Evolutionary conservation across 805 yeast genomes (phyloP).

Genomic region (Pichia deserticola): DNA sequence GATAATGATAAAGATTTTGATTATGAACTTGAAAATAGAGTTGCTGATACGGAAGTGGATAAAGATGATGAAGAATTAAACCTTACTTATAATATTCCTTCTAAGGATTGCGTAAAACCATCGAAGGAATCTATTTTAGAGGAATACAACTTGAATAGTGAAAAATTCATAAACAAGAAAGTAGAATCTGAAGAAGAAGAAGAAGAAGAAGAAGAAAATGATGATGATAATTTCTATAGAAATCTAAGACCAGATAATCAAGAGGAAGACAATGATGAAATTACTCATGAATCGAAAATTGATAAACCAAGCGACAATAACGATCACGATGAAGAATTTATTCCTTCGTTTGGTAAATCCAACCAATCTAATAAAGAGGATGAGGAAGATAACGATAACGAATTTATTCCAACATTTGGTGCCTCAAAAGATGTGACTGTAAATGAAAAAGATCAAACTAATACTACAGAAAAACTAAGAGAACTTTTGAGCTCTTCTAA

Average conservation of each 20-base stretch:
- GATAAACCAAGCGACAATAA: not conserved
- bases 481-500: constrained; percentile 43
- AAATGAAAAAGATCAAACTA: constrained; percentile 19
- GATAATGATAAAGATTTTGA: constrained; percentile 30
- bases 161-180: not conserved
- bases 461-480: constrained; percentile 57
- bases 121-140: constrained; percentile 18
- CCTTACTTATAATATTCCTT: constrained; percentile 19
- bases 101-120: constrained; percentile 18
- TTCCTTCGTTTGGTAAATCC: constrained; percentile 43
- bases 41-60: constrained; percentile 11
- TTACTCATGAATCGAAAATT: no score
- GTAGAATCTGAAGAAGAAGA: not conserved
- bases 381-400: constrained; percentile 28
- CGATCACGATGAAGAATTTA: constrained; percentile 36
- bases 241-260: constrained; percentile 19
- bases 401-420: constrained; percentile 52
- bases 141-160: constrained; percentile 14
- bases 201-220: constrained; percentile 10
- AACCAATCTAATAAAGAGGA: constrained; percentile 2
- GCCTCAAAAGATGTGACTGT: not conserved
- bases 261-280: constrained; percentile 19
- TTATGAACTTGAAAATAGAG: constrained; percentile 32
- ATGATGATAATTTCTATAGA: constrained; percentile 18
- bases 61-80: constrained; percentile 25